Evolutionary conservation across 371 early-diverging fungal species (phyloP).

Genomic region (Blakeslea trispora): DNA sequence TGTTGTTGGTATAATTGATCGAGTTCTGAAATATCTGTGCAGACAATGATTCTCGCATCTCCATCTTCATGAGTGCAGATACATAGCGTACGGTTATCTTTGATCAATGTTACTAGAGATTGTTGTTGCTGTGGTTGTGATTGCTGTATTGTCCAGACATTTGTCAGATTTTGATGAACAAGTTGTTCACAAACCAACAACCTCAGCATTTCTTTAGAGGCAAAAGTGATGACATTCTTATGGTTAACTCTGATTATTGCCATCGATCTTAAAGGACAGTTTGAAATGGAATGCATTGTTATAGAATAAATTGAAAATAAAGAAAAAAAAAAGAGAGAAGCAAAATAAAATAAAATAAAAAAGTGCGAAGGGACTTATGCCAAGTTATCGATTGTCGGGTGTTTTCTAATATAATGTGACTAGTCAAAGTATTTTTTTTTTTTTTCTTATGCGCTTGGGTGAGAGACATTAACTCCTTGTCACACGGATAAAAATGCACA

Average conservation of each 20-base stretch:
- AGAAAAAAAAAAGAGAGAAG: conserved; percentile 2
- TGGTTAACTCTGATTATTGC: conserved; percentile 23
- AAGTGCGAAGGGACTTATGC: not conserved
- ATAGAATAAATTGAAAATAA: not conserved
- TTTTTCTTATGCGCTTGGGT: no score
- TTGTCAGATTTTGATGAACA: conserved; percentile 7
- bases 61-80: conserved; percentile 14
- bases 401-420: no score
- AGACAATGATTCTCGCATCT: conserved; percentile 7
- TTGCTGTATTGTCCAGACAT: conserved; percentile 11
- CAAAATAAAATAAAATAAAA: conserved; percentile 6
- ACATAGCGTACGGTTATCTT: conserved; percentile 4
- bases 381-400: no score
- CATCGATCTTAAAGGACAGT: conserved; percentile 27
- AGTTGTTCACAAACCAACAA: conserved; percentile 16
- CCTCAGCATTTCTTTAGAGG: conserved; percentile 18
- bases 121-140: conserved; percentile 4
- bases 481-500: no score
- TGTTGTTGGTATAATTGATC: conserved; percentile 9
- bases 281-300: conserved; percentile 15
- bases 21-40: conserved; percentile 24
- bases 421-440: no score
- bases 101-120: not conserved
- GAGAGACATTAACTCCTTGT: no score
- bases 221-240: conserved; percentile 5